phyloP scores from a whole-genome alignment of 805 yeast genomes.

The Candida pseudofarinosa region DNA sequence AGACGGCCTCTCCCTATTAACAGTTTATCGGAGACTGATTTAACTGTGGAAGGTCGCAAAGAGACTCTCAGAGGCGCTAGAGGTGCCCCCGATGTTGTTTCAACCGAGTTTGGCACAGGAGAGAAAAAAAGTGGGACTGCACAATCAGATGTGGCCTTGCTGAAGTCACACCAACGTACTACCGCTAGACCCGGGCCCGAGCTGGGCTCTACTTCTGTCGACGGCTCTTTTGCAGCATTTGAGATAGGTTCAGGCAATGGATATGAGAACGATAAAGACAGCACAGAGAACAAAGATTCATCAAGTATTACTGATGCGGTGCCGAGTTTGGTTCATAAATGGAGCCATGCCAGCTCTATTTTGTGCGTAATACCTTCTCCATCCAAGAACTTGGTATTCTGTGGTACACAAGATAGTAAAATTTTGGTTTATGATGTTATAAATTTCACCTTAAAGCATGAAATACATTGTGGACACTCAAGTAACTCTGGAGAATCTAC shows the following conservation, averaged over 20 bases:
- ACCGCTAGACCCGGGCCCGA: neutral
- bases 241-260: neutral
- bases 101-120: neutral
- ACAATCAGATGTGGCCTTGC: neutral
- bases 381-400: constrained; percentile 55
- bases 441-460: constrained; percentile 54
- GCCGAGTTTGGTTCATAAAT: constrained; percentile 55
- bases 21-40: constrained; percentile 16
- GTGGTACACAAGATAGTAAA: constrained; percentile 87
- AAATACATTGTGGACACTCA: constrained; percentile 21
- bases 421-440: constrained; percentile 66
- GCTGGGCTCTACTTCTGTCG: neutral
- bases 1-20: constrained; percentile 26
- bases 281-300: neutral
- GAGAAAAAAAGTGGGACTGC: neutral
- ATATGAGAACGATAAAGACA: neutral
- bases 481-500: constrained; percentile 57
- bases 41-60: neutral
- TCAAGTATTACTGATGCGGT: neutral
- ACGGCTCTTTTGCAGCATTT: neutral
- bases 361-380: constrained; percentile 69
- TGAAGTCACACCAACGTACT: neutral
- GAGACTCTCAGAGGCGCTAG: neutral
- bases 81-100: neutral
- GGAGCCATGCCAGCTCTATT: constrained; percentile 73